Base-by-base conservation (phyloP, 192 early-diverging fungal genomes). In the Coemansia biformis region DNA sequence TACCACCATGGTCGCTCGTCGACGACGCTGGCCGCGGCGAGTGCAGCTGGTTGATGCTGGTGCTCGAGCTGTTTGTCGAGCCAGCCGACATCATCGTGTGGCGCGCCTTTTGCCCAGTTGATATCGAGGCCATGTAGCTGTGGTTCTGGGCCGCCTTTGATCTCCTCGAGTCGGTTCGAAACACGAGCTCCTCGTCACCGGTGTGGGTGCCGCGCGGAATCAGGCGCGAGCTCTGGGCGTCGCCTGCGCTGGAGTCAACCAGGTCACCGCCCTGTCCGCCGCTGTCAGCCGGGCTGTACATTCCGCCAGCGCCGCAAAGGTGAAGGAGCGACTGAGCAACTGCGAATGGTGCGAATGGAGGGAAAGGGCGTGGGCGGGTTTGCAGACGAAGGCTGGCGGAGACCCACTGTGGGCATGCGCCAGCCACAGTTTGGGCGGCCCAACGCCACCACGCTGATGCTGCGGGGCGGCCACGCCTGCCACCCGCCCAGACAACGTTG, bases 111-210 rank as follows among this genome's bases (percentile, higher is more conserved):
- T 71, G 67, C 22, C 67, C 60, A 5, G 67, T 63, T n/a, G 60
- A 59, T 48, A 71, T 51, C 28, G 67, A 63, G 10, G 60, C 56
- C 67, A 71, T 71, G 59, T 71, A 71, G 43, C 41, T 48, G 48
- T 71, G 67, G 67, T 71, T 71, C 52, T 63, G 67, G 26, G 57
- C 19, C 4, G 60, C 47, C 46, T 71, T 71, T 48, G 67, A 71
- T 52, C 48, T 23, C 22, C 48, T 51, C 43, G 67, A 71, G 46
- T 71, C 56, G 35, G 48, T 63, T 13, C 67, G 59, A 34, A 71
- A 71, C 51, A 71, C 67, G 6, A 71, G 48, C 52, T 71, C 67
- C 38, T 71, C 67, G 41, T 71, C 67, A 1, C 47, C 52, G 18
- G 56, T 43, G 39, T 71, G 55, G 14, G 60, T 63, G 33, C 56